Evolutionary conservation across 2,329 filamentous ascomycete genomes (phyloP).

Genomic region (Penicillium sp.): DNA sequence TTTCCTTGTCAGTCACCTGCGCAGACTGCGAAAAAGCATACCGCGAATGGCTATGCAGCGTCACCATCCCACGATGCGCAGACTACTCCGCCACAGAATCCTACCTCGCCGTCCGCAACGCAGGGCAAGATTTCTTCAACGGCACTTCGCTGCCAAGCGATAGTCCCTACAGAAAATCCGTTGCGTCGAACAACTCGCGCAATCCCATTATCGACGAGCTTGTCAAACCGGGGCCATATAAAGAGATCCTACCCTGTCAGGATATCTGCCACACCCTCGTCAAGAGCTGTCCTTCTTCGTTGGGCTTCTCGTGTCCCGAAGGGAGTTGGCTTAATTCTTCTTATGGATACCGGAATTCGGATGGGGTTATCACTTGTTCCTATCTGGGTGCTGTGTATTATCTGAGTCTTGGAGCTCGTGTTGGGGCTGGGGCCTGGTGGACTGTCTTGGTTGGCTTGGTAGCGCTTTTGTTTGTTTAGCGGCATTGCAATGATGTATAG

Average conservation of each 20-base stretch:
- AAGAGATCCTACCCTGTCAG: conserved; percentile 85
- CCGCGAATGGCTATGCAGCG: conserved; percentile 92
- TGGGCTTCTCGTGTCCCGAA: conserved; percentile 75
- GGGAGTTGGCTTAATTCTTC: conserved; percentile 51
- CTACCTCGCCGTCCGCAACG: conserved; percentile 69
- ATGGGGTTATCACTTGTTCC: conserved; percentile 57
- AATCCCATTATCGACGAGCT: conserved; percentile 70
- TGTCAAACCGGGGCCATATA: conserved; percentile 85
- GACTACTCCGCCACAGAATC: conserved; percentile 66
- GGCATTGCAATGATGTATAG: not conserved
- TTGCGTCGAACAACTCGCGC: conserved; percentile 60
- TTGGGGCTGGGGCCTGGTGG: conserved; percentile 18
- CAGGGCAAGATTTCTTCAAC: conserved; percentile 70
- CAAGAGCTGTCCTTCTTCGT: conserved; percentile 74
- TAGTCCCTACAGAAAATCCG: conserved; percentile 31
- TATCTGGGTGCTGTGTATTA: conserved; percentile 62
- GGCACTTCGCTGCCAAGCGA: conserved; percentile 55
- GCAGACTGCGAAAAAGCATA: conserved; percentile 76
- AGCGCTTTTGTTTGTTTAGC: conserved; percentile 10
- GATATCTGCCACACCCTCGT: conserved; percentile 86
- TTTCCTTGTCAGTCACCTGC: conserved; percentile 79
- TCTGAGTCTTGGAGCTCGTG: conserved; percentile 39
- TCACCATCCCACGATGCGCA: conserved; percentile 87
- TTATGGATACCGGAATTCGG: conserved; percentile 49
- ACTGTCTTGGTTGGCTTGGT: conserved; percentile 22